phyloP scores from a whole-genome alignment of 306 rosid species.

The Cicer bijugum region DNA sequence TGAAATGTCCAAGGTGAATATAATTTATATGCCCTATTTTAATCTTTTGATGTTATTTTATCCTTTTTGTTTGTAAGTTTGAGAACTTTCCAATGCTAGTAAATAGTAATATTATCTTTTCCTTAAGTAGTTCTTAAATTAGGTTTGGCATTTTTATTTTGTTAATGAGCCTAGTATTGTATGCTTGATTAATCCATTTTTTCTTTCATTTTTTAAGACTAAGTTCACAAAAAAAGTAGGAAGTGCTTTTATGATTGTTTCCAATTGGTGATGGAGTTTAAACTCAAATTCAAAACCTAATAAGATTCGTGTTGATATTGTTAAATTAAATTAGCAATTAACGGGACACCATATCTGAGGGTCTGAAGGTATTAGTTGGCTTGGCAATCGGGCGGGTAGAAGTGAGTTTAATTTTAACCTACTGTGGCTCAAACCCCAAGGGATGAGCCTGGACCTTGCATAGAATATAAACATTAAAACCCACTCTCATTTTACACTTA shows the following conservation, averaged over 20 bases:
- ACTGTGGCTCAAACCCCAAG: background rate
- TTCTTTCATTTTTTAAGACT: background rate
- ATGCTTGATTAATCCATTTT: slow-evolving; percentile 11
- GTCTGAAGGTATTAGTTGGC: background rate
- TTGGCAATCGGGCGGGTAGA: background rate
- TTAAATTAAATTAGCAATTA: background rate
- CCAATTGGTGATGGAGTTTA: background rate
- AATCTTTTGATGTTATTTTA: slow-evolving; percentile 18
- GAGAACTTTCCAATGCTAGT: background rate
- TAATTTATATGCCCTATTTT: slow-evolving; percentile 21
- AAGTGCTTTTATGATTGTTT: slow-evolving; percentile 11
- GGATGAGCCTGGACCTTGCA: background rate
- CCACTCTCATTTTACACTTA: background rate
- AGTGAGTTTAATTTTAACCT: background rate
- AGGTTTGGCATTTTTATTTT: background rate
- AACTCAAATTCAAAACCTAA: slow-evolving; percentile 8
- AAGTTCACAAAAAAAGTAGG: background rate
- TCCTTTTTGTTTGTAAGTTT: slow-evolving; percentile 13
- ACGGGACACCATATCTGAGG: background rate
- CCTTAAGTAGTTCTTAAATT: background rate
- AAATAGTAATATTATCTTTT: background rate
- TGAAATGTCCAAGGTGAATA: slow-evolving; percentile 70
- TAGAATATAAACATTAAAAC: background rate
- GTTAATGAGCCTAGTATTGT: background rate
- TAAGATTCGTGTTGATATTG: background rate